Base-by-base conservation (phyloP, 306 rosid species). In the Myrica gale region DNA sequence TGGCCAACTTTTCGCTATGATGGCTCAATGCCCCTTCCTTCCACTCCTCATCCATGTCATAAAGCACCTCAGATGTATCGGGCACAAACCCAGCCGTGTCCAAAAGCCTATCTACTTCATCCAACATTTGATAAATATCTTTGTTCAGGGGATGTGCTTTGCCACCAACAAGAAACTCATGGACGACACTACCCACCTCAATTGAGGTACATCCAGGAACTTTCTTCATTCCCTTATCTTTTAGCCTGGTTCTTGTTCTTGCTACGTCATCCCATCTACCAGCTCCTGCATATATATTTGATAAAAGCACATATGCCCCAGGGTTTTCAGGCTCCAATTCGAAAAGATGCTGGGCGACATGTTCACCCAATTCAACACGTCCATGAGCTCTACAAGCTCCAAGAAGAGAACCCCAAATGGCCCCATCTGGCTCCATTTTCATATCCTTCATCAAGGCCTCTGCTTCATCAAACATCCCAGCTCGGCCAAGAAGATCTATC, bases 181-280 rank as follows among this genome's bases (percentile, higher is more conserved):
- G 93, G 80, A 94, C 97, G 32, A 83, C 77, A 68, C 90, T 88
- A 61, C 91, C 89, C 57, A 94, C 83, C 83, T 85, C 90, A 72
- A 91, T 88, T 21, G 94, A 90, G 67, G 98, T 91, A 74, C 94
- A 91, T 2, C 97, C 94, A 0, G 97, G 98, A 86, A 87, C 88
- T 88, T 93, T 91, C 87, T 90, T 93, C 91, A 89, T 81, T 80
- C 96, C 96, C 79, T 75, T 84, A 68, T 84, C 96, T 53, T 91
- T 90, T 51, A 91, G 79, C 79, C 58, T 85, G 50, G 96, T 87
- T 84, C 98, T 84, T 80, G 88, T 86, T 78, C 86, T 87, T 21
- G 93, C 96, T 51, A 88, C 97, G 78, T 90, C 94, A 61, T 93
- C 92, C 98, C 96, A 91, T 74, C 86, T 93, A 4, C 90, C 84